Base-by-base conservation (phyloP, 2,329 filamentous ascomycete genomes). In the Alternaria longipes region DNA sequence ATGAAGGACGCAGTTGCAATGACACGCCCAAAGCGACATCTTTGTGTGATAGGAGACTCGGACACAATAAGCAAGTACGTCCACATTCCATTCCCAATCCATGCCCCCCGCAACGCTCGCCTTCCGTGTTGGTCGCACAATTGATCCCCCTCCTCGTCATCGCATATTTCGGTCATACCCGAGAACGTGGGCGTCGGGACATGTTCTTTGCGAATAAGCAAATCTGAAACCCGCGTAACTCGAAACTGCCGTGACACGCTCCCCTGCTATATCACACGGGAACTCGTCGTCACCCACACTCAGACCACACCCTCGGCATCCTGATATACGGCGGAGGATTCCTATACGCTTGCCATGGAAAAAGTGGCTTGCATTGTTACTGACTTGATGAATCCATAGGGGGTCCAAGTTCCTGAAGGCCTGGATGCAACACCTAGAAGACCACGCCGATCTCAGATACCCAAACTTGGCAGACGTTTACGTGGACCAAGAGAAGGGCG, bases 371-470 rank as follows among this genome's bases (percentile, higher is more conserved):
- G 22, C 50, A 56, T 28, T 40, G 57, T 53, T 41, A 55, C 69
- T 72, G 59, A 72, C 60, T 55, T 63, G 56, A 46, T 59, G 22
- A 34, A 36, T 40, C 3, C 45, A 16, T 69, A 97, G 92, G 80
- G 94, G 94, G 24, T 93, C 91, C 79, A 84, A 84, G 60, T 98
- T 97, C 75, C 84, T 98, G 63, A 93, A 92, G 79, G 85, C 85
- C 63, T 98, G 94, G 95, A 97, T 97, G 92, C 87, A 85, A 9
- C 94, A 91, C 77, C 83, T 98, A 30, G 94, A 98, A 79, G 92
- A 97, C 65, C 84, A 97, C 72, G 91, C 93, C 8, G 94, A 98
- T 81, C 81, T 98, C 68, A 85, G 95, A 74, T 98, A 97, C 80
- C 93, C 94, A 3, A 91, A 95, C 74, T 74, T 89, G 28, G 76